These are phyloP conservation scores for Ogataea nakhonphanomensis DNA, from an alignment of 805 yeast genomes.

Conservation along the genomic window DNA sequence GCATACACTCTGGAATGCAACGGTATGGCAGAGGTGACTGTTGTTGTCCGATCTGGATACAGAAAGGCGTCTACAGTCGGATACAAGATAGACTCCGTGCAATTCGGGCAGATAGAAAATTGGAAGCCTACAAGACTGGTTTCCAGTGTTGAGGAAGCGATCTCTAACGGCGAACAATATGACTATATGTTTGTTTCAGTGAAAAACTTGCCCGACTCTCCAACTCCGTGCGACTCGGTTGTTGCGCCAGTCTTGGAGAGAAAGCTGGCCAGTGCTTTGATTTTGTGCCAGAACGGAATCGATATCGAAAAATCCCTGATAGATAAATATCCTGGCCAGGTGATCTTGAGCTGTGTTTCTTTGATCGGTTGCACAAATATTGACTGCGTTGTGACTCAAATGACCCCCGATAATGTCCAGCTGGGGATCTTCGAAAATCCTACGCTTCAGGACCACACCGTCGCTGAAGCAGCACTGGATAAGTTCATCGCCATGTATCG, in stretches of 20 bases:
- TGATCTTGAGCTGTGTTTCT: conserved; percentile 37
- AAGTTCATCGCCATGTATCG: conserved; percentile 30
- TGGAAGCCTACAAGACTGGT: conserved; percentile 54
- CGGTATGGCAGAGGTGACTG: conserved; percentile 47
- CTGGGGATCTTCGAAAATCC: conserved; percentile 34
- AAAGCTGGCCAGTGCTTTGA: conserved; percentile 28
- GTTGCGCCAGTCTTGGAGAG: conserved; percentile 35
- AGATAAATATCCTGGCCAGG: conserved; percentile 31
- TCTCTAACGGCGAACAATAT: conserved; percentile 33
- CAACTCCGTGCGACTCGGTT: conserved; percentile 40
- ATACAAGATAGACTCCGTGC: conserved; percentile 53
- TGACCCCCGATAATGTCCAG: conserved; percentile 31
- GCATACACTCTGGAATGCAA: conserved; percentile 55
- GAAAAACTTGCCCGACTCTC: conserved; percentile 58
- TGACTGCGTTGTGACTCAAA: conserved; percentile 27
- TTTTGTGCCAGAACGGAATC: conserved; percentile 39
- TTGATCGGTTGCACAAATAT: conserved; percentile 31
- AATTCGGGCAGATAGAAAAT: conserved; percentile 49
- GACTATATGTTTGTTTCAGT: conserved; percentile 59
- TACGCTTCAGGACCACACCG: conserved; percentile 19
- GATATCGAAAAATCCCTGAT: conserved; percentile 37
- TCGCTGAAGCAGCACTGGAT: conserved; percentile 23
- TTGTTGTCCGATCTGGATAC: conserved; percentile 63
- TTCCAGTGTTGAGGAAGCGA: conserved; percentile 43
- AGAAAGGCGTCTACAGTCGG: conserved; percentile 49